Evolutionary conservation across 2,329 filamentous ascomycete species (phyloP), one percentile per base, ranked within the genome.

Genomic region (Akanthomyces uredinophilus): DNA sequence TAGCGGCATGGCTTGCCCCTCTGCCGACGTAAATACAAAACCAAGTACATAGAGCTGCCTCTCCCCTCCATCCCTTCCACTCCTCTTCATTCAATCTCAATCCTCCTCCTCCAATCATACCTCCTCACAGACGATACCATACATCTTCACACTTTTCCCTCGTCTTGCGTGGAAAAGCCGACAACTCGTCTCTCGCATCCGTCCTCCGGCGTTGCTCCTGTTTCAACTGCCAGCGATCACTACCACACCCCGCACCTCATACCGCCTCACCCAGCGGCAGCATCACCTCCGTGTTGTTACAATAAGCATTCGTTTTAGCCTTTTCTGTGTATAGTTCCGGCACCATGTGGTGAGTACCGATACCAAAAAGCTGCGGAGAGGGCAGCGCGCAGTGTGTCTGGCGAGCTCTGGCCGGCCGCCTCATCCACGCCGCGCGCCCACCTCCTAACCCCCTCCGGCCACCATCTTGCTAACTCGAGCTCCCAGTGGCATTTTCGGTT

Each of bases 401-500:
- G 50, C 50, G 10, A 32, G 49, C 29, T 20, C 14, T 46, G 54
- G 18, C 54, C 11, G n/a, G 43, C 22, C n/a, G 29, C 14, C 11
- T 22, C 51, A 44, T 7, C 37, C 37, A 43, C 16, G 1, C 29
- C 11, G n/a, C 16, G 10, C 44, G 16, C 22, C 37, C 46, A 35
- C 47, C 22, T n/a, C n/a, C n/a, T n/a, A 24, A n/a, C 44, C n/a
- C 24, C 37, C 11, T 10, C 20, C 3, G 46, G 13, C n/a, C n/a
- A n/a, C 37, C 16, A 10, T 20, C n/a, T 43, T 52, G 67, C 72
- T 74, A 67, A 75, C 66, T 11, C 49, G 54, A 51, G 51, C 46
- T 64, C 64, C 64, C 67, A 94, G 91, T 88, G 91, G 91, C 78
- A 96, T 95, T 79, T 96, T 98, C 82, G 94, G 94, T 72, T 98